Evolutionary conservation across 1,284 basidiomycete genomes (phyloP).

Genomic region (Inonotus obliquus): DNA sequence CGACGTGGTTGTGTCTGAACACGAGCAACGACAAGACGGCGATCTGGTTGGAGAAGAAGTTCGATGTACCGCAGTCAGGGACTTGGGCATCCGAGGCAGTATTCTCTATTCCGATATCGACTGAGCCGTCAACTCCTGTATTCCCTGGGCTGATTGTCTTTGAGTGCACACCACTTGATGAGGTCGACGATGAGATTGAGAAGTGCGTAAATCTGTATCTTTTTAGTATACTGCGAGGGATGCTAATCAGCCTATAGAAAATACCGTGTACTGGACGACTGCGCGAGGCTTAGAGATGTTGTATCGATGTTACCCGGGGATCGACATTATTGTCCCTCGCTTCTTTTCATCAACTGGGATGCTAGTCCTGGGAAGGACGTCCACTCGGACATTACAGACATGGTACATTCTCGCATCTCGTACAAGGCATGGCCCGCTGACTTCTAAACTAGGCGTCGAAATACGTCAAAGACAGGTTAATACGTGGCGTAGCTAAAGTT

Average conservation of each 20-base stretch:
- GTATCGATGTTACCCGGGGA: constrained; percentile 45
- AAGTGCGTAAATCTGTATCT: constrained; percentile 36
- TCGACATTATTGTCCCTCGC: constrained; percentile 53
- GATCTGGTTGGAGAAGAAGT: constrained; percentile 72
- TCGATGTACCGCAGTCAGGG: constrained; percentile 59
- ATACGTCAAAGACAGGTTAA: constrained; percentile 37
- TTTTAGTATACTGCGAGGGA: constrained; percentile 1
- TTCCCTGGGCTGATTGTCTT: constrained; percentile 67
- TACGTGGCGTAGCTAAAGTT: constrained; percentile 42
- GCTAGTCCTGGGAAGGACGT: constrained; percentile 35
- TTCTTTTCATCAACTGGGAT: constrained; percentile 57
- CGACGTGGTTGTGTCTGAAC: constrained; percentile 67
- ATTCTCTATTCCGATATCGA: constrained; percentile 48
- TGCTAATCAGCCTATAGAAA: constrained; percentile 41
- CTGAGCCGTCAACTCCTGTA: constrained; percentile 23
- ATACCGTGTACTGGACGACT: constrained; percentile 67
- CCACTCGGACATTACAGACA: constrained; percentile 41
- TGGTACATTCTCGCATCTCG: constrained; percentile 38
- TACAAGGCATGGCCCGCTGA: not conserved
- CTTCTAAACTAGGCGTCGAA: constrained; percentile 37
- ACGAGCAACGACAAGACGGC: constrained; percentile 66
- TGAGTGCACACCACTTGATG: constrained; percentile 61
- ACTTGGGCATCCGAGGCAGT: constrained; percentile 51
- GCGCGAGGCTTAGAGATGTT: constrained; percentile 59
- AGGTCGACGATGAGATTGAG: constrained; percentile 58